These are phyloP conservation scores for Botrytis aclada DNA, from an alignment of 2,329 filamentous ascomycete genomes.

Conservation along the genomic window DNA sequence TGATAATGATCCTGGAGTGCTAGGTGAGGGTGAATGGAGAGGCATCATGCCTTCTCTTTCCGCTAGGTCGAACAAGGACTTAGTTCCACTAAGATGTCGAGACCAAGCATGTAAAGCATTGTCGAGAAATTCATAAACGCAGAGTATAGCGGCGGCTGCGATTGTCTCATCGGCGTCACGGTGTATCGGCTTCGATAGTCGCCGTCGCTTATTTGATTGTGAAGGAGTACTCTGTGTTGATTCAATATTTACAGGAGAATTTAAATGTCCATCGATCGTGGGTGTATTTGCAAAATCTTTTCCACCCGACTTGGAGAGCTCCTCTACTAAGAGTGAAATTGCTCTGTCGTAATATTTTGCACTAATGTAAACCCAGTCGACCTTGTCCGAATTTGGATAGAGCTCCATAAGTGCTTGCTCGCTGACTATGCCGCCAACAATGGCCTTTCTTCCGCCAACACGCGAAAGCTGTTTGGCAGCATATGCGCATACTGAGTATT, in stretches of 20 bases:
- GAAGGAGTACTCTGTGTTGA: constrained; percentile 31
- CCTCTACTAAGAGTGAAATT: constrained; percentile 47
- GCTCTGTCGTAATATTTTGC: constrained; percentile 59
- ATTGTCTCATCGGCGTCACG: constrained; percentile 56
- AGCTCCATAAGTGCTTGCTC: constrained; percentile 51
- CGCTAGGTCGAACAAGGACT: constrained; percentile 56
- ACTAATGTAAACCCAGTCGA: constrained; percentile 59
- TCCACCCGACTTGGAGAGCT: constrained; percentile 36
- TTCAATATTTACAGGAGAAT: constrained; percentile 29
- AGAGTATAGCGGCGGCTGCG: constrained; percentile 63
- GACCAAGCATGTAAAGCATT: constrained; percentile 61
- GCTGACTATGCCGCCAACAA: constrained; percentile 47
- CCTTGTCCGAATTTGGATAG: constrained; percentile 44
- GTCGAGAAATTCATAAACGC: constrained; percentile 66
- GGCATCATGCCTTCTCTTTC: constrained; percentile 47
- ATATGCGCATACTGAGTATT: constrained; percentile 56
- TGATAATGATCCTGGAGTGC: constrained; percentile 36
- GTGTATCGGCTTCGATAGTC: constrained; percentile 42
- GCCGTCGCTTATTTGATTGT: constrained; percentile 41
- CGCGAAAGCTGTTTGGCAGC: constrained; percentile 59
- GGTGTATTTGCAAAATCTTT: constrained; percentile 31
- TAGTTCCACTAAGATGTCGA: constrained; percentile 62
- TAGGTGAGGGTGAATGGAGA: constrained; percentile 43
- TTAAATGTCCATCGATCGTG: constrained; percentile 37
- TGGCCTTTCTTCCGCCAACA: constrained; percentile 50